phyloP scores from a whole-genome alignment of 148 eudicot species.

The Vaccinium darrowii region DNA sequence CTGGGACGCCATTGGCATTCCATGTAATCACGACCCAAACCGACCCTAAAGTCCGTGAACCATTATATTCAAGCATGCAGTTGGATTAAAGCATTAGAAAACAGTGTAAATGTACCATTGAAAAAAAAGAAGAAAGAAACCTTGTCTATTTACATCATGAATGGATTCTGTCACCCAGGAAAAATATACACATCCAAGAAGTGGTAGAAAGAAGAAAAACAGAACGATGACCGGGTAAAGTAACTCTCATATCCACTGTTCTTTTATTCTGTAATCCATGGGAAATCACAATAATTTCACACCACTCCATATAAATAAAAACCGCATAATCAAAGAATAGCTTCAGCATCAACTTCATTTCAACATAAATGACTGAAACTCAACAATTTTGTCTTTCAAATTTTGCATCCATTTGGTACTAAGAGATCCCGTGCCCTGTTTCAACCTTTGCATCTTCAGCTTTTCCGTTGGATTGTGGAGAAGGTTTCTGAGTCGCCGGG shows the following conservation, averaged over 20 bases:
- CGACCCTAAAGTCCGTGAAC: not conserved
- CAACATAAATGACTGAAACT: not conserved
- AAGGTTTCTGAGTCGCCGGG: conserved; percentile 48
- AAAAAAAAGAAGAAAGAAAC: not conserved
- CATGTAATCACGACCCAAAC: not conserved
- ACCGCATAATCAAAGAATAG: conserved; percentile 4
- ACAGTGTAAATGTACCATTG: not conserved
- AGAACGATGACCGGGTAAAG: not conserved
- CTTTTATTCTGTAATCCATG: conserved; percentile 21
- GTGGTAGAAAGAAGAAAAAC: not conserved
- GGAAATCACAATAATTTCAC: conserved; percentile 7
- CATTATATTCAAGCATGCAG: not conserved
- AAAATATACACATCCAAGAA: conserved; percentile 13
- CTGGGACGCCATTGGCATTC: no score
- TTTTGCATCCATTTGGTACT: not conserved
- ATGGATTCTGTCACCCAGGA: conserved; percentile 6
- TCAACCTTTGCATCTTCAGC: conserved; percentile 27
- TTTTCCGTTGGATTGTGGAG: conserved; percentile 25
- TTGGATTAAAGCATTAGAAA: not conserved
- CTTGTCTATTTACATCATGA: conserved; percentile 9
- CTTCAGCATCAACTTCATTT: not conserved
- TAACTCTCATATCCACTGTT: not conserved
- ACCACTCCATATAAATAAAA: conserved; percentile 7
- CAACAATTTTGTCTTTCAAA: not conserved
- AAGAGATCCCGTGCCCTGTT: conserved; percentile 18